These are phyloP conservation scores for Sanghuangporus baumii DNA, from an alignment of 1,284 basidiomycete genomes.

Conservation along the genomic window DNA sequence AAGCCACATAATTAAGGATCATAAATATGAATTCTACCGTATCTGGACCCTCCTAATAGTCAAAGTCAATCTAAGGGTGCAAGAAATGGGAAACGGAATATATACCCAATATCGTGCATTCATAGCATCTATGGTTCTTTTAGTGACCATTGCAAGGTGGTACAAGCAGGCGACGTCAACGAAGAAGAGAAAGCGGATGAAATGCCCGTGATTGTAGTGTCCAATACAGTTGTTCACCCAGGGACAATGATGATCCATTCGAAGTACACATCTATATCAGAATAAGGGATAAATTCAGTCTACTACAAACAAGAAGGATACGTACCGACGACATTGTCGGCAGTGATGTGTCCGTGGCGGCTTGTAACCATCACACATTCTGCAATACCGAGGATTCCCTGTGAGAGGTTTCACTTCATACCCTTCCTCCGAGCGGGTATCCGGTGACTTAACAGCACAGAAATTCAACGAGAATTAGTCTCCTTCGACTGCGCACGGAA, in stretches of 20 bases:
- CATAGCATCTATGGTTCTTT: constrained; percentile 51
- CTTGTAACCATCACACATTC: constrained; percentile 70
- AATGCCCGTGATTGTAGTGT: constrained; percentile 85
- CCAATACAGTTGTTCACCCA: constrained; percentile 92
- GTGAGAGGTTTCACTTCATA: constrained; percentile 86
- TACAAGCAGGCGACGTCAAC: constrained; percentile 87
- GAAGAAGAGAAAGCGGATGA: constrained; percentile 87
- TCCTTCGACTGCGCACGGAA: background rate
- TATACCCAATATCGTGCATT: constrained; percentile 48
- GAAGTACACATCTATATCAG: constrained; percentile 59
- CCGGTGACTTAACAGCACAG: constrained; percentile 54
- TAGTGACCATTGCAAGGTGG: constrained; percentile 74
- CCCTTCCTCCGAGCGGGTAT: constrained; percentile 59
- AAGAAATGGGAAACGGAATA: constrained; percentile 14
- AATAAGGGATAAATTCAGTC: background rate
- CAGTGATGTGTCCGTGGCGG: constrained; percentile 87
- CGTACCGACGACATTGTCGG: constrained; percentile 73
- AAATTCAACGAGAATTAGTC: constrained; percentile 3
- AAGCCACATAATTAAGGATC: constrained; percentile 82
- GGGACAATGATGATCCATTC: constrained; percentile 92
- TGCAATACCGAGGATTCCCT: constrained; percentile 75
- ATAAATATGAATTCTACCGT: constrained; percentile 75
- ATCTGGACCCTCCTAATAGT: constrained; percentile 60
- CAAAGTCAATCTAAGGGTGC: constrained; percentile 4
- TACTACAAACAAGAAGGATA: constrained; percentile 7